Evolutionary conservation across 1,139 yeast species (phyloP).

Genomic region (Blastobotrys buckinghamii): DNA sequence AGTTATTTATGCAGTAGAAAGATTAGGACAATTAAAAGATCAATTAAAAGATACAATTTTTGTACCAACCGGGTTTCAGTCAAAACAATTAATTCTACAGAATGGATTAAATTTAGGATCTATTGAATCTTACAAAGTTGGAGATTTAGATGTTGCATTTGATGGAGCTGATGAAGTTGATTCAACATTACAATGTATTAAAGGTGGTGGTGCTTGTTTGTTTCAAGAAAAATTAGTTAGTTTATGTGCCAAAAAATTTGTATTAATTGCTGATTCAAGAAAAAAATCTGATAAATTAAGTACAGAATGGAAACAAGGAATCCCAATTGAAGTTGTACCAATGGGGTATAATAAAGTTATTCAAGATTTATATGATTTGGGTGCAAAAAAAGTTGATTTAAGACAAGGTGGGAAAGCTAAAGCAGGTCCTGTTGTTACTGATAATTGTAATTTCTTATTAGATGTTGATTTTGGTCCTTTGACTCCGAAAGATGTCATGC

Average conservation of each 20-base stretch:
- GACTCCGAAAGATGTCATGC: constrained; percentile 45
- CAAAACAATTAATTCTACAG: constrained; percentile 74
- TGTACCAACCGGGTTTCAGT: constrained; percentile 96
- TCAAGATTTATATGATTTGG: constrained; percentile 47
- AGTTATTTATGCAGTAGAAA: constrained; percentile 91
- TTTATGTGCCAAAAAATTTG: constrained; percentile 64
- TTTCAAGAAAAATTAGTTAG: constrained; percentile 97
- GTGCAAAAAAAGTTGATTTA: constrained; percentile 59
- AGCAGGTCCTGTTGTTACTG: constrained; percentile 98
- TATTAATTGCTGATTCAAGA: constrained; percentile 89
- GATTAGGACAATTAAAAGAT: constrained; percentile 65
- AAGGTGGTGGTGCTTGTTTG: constrained; percentile 98
- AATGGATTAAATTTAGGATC: constrained; percentile 76
- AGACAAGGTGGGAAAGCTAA: constrained; percentile 88
- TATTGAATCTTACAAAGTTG: constrained; percentile 67
- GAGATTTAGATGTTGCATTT: constrained; percentile 78
- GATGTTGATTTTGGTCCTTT: constrained; percentile 92
- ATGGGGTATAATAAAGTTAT: constrained; percentile 75
- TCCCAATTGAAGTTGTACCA: constrained; percentile 95
- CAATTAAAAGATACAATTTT: constrained; percentile 38
- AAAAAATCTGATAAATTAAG: constrained; percentile 70
- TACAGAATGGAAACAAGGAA: constrained; percentile 78
- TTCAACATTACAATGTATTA: constrained; percentile 69
- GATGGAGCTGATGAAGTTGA: constrained; percentile 99
- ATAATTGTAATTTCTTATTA: constrained; percentile 85